Conservation (phyloP, 2,329 filamentous ascomycete species). For the Sporothrix schenckii region DNA sequence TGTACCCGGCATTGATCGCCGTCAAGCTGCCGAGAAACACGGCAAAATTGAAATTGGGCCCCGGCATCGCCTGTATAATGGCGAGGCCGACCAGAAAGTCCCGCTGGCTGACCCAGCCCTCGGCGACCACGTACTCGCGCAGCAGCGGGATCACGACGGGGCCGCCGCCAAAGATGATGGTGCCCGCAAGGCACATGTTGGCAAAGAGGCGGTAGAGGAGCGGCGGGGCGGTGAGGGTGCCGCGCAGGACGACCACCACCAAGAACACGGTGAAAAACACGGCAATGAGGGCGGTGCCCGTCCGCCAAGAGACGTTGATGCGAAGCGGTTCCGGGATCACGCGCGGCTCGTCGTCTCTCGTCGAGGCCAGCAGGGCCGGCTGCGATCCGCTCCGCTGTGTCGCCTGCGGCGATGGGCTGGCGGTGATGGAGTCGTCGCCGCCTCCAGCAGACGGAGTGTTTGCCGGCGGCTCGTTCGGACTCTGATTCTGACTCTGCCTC, state of each 20-base stretch:
- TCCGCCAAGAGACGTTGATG: neutral
- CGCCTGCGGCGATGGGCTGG: neutral
- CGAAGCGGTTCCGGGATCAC: neutral
- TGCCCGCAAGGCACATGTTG: neutral
- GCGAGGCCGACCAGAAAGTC: constrained; percentile 75
- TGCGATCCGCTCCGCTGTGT: neutral
- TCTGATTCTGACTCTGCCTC: constrained; percentile 46
- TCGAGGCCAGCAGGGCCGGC: neutral
- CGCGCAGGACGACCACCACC: neutral
- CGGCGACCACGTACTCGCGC: constrained; percentile 64
- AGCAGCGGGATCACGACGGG: constrained; percentile 67
- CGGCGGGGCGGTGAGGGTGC: neutral
- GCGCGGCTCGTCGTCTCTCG: neutral
- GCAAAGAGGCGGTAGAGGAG: neutral
- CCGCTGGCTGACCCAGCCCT: constrained; percentile 69
- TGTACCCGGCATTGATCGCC: neutral
- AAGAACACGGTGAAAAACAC: neutral
- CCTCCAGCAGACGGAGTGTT: neutral
- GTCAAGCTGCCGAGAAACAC: neutral
- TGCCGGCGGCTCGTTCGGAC: constrained; percentile 48
- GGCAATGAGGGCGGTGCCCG: constrained; percentile 1
- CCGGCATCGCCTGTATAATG: constrained; percentile 69
- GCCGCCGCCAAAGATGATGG: constrained; percentile 58
- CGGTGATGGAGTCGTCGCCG: neutral
- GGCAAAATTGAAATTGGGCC: neutral